A percentile compares a stretch with the other conserved stretches of the same genome.
Conservation (phyloP, 257 asterid species). For the Gentiana dahurica region DNA sequence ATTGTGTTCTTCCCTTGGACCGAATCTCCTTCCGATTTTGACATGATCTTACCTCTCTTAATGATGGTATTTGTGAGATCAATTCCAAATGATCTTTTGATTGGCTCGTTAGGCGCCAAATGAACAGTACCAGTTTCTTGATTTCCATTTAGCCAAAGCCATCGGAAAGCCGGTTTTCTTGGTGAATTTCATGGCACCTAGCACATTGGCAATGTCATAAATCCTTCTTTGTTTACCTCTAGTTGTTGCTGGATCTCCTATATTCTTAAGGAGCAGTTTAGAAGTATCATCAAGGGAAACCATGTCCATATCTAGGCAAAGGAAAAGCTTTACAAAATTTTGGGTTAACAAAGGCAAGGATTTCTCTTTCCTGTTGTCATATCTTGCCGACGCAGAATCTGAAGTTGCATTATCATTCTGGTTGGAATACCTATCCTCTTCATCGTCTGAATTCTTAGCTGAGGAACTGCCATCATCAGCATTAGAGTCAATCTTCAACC, state of each 20-base stretch:
- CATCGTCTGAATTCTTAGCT: no score
- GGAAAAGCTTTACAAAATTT: conserved; percentile 86
- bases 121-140: conserved; percentile 26
- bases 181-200: conserved; percentile 92
- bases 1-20: conserved; percentile 23
- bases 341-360: conserved; percentile 94
- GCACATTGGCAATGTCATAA: conserved; percentile 89
- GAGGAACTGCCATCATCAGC: no score
- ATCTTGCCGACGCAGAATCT: no score
- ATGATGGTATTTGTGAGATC: conserved; percentile 53
- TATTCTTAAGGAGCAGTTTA: conserved; percentile 77
- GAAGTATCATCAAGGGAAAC: conserved; percentile 96
- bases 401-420: no score
- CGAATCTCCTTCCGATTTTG: conserved; percentile 15
- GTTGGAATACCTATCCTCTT: no score
- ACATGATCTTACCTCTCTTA: conserved; percentile 44
- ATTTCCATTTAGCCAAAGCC: conserved; percentile 60
- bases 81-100: conserved; percentile 75
- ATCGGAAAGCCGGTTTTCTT: conserved; percentile 89
- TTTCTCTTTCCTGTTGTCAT: conserved; percentile 77
- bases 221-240: conserved; percentile 95
- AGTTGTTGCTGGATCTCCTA: conserved; percentile 75
- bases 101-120: conserved; percentile 25
- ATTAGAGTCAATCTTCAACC: no score
- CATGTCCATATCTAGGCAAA: conserved; percentile 83